These are phyloP conservation scores for Saccharomyces hybrid DNA, from an alignment of 1,139 yeast genomes.

Conservation along the genomic window DNA sequence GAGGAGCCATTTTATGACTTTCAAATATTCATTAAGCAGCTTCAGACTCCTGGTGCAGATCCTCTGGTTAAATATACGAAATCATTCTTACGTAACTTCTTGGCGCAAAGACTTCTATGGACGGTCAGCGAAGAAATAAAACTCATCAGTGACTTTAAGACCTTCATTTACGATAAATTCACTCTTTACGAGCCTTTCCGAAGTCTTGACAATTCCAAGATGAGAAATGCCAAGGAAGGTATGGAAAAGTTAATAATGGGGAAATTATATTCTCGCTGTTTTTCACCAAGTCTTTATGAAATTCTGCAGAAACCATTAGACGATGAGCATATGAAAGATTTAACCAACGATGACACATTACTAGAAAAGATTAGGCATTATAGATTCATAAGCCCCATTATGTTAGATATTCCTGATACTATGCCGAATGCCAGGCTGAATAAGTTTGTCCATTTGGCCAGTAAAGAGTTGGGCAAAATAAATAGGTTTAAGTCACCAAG, in stretches of 20 bases:
- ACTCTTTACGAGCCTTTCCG: conserved; percentile 65
- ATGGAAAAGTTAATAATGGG: conserved; percentile 90
- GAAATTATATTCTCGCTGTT: conserved; percentile 67
- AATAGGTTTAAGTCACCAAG: conserved; percentile 86
- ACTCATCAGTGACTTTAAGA: conserved; percentile 64
- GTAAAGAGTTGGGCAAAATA: conserved; percentile 64
- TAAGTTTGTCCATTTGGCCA: conserved; percentile 64
- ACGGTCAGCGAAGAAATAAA: conserved; percentile 71
- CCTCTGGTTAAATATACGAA: conserved; percentile 83
- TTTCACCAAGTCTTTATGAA: conserved; percentile 64
- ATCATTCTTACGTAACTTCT: conserved; percentile 71
- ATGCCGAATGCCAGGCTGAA: conserved; percentile 42
- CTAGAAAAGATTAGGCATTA: conserved; percentile 54
- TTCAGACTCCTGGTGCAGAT: conserved; percentile 71
- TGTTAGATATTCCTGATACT: conserved; percentile 58
- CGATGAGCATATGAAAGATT: conserved; percentile 52
- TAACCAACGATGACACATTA: conserved; percentile 53
- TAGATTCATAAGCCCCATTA: conserved; percentile 71
- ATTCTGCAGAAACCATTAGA: conserved; percentile 33
- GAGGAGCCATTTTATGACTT: conserved; percentile 46
- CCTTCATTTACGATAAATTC: conserved; percentile 63
- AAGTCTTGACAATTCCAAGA: conserved; percentile 50
- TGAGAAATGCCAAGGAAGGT: conserved; percentile 80
- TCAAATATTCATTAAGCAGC: conserved; percentile 65
- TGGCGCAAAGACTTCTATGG: conserved; percentile 52